Evolutionary conservation across 2,329 filamentous ascomycete genomes (phyloP), one percentile per base, ranked within the genome.

Genomic region (Ceratocystis alfenasii): DNA sequence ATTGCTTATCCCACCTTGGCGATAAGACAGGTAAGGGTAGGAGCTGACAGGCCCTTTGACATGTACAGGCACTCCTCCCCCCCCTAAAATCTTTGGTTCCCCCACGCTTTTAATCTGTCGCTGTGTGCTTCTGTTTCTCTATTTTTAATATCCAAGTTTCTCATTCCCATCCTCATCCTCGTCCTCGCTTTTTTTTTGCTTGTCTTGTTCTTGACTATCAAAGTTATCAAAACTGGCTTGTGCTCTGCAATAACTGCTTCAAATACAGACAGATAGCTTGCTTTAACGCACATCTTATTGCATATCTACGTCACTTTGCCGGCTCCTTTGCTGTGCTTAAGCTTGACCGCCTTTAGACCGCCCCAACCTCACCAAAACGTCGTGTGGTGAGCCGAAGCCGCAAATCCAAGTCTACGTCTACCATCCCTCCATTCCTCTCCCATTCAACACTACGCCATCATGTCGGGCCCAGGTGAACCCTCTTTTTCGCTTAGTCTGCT

Each of bases 251-350:
- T 12, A 53, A 53, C 8, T n/a, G 2, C 48, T 1, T 22, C 6
- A 12, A 7, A 53, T 15, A 15, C 36, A 12, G 10, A 41, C 36
- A 12, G 10, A 41, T 12, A 41, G 17, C 25, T 15, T 53, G 48
- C 48, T 53, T 53, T 53, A 59, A 59, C 55, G 28, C 25, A 59
- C 17, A 30, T 33, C 55, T 59, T 59, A 59, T 59, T 59, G 55
- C 55, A 59, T 33, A 59, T 33, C 55, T 28, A 59, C 25, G 55
- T 30, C 28, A 33, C 55, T 59, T 20, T 59, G 55, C 28, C n/a
- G 46, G 46, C n/a, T 22, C 46, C 46, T 50, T 59, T 59, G 3
- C 28, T n/a, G 55, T n/a, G 5, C 55, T 20, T 10, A 30, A 17
- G 22, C 55, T 33, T 59, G 22, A 57, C 53, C 53, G 53, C 53